Evolutionary conservation across 2,329 filamentous ascomycete genomes (phyloP).

Genomic region (Ascochyta koolunga): DNA sequence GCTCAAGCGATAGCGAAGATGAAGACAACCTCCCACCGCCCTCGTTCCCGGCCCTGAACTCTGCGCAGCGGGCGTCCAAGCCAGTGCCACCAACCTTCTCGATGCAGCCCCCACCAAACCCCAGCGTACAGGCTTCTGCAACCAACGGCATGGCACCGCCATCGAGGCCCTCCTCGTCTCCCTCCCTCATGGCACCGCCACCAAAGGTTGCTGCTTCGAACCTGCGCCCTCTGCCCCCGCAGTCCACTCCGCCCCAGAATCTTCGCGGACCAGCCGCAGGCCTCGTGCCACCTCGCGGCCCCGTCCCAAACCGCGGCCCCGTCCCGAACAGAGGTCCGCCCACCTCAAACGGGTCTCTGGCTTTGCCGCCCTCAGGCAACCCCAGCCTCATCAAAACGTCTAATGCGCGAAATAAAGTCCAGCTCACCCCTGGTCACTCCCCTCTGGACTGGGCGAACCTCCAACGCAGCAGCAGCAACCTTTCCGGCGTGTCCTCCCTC

Average conservation of each 20-base stretch:
- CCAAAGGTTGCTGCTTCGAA: constrained; percentile 46
- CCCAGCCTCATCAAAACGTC: constrained; percentile 45
- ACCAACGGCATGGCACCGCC: constrained; percentile 46
- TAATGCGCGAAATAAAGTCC: constrained; percentile 67
- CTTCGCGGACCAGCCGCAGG: constrained; percentile 35
- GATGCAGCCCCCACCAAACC: constrained; percentile 23
- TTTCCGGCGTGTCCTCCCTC: constrained; percentile 58
- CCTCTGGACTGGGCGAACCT: constrained; percentile 95
- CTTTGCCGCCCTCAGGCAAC: constrained; percentile 36
- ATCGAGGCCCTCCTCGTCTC: constrained; percentile 27
- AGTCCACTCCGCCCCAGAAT: constrained; percentile 34
- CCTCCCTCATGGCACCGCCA: constrained; percentile 44
- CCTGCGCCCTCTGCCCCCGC: constrained; percentile 40
- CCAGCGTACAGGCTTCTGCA: constrained; percentile 24
- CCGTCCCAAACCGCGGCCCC: constrained; percentile 54
- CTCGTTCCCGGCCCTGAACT: constrained; percentile 54
- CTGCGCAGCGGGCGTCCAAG: constrained; percentile 52
- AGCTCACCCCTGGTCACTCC: constrained; percentile 87
- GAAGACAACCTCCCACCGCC: constrained; percentile 48
- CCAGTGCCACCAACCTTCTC: constrained; percentile 18
- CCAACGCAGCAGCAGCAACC: constrained; percentile 68
- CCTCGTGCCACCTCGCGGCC: constrained; percentile 53
- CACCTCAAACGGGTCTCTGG: constrained; percentile 50
- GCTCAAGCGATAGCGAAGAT: constrained; percentile 35
- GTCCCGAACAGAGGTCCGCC: constrained; percentile 50